Percentiles rank a stretch among this genome's conserved stretches.
Conservation (phyloP, 148 eudicot species). For the Agrostemma githago region DNA sequence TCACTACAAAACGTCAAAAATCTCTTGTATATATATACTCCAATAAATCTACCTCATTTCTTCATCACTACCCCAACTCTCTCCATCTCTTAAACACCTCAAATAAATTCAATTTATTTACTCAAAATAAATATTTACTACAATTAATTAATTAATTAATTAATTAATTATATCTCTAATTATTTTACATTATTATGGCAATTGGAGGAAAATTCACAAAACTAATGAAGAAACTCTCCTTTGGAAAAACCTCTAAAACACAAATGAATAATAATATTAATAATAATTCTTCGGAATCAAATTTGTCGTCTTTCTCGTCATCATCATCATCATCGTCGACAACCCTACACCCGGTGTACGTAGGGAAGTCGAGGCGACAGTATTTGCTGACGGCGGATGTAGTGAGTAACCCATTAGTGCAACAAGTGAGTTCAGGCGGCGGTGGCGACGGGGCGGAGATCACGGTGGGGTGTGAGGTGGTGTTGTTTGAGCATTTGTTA, state of each 20-base stretch:
- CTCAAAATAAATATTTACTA: too few species aligned
- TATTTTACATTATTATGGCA: conserved; percentile 29
- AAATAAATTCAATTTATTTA: not conserved
- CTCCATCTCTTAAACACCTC: not conserved
- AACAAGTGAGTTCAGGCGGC: conserved; percentile 9
- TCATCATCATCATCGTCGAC: not conserved
- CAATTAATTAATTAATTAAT: too few species aligned
- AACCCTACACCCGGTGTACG: conserved; percentile 5
- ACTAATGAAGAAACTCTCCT: conserved; percentile 60
- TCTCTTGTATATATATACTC: conserved; percentile 4
- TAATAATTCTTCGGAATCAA: not conserved
- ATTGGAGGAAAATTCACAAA: conserved; percentile 66
- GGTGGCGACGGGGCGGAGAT: conserved; percentile 20
- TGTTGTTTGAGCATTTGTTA: conserved; percentile 58
- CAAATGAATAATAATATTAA: not conserved
- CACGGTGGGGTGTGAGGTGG: conserved; percentile 50
- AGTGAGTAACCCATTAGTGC: conserved; percentile 1
- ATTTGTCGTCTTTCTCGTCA: not conserved
- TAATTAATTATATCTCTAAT: not conserved
- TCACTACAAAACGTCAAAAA: conserved; percentile 8
- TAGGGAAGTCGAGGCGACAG: conserved; percentile 11
- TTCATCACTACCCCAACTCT: not conserved
- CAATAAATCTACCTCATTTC: conserved; percentile 1
- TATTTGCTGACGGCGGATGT: not conserved
- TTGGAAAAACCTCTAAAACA: conserved; percentile 17